These are phyloP conservation scores for Strobilomyces echinocephalus DNA, from an alignment of 768 basidiomycete species.

Conservation along the genomic window DNA sequence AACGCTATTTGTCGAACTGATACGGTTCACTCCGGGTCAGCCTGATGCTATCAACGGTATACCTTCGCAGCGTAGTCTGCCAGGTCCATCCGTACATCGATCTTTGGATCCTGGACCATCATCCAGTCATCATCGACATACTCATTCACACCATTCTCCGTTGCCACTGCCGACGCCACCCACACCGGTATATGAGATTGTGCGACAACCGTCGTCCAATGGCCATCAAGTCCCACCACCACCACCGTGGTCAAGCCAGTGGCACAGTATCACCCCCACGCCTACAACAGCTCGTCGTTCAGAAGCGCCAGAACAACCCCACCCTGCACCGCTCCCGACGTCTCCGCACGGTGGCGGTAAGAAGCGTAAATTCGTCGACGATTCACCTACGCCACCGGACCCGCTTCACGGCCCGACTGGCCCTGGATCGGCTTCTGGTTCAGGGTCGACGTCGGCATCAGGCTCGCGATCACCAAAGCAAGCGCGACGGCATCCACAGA, in stretches of 20 bases:
- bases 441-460: conserved; percentile 10
- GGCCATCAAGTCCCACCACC: conserved; percentile 34
- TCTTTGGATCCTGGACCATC: conserved; percentile 28
- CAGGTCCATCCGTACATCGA: conserved; percentile 18
- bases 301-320: conserved; percentile 23
- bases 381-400: conserved; percentile 28
- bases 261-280: conserved; percentile 21
- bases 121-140: conserved; percentile 25
- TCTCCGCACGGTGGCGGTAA: conserved; percentile 32
- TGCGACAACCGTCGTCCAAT: conserved; percentile 28
- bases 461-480: conserved; percentile 32
- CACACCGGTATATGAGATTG: conserved; percentile 32
- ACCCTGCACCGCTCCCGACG: conserved; percentile 9
- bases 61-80: conserved; percentile 12
- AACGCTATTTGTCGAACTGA: conserved; percentile 72
- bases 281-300: conserved; percentile 18
- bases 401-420: conserved; percentile 8
- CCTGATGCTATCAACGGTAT: conserved; percentile 23
- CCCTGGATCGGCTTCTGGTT: conserved; percentile 6
- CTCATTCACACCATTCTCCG: conserved; percentile 29
- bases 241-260: conserved; percentile 32
- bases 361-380: conserved; percentile 34
- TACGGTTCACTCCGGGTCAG: conserved; percentile 38
- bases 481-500: conserved; percentile 32
- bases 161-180: conserved; percentile 31